These are phyloP conservation scores for Penicillium simplicissimum DNA, from an alignment of 495 filamentous ascomycete species.

Conservation along the genomic window DNA sequence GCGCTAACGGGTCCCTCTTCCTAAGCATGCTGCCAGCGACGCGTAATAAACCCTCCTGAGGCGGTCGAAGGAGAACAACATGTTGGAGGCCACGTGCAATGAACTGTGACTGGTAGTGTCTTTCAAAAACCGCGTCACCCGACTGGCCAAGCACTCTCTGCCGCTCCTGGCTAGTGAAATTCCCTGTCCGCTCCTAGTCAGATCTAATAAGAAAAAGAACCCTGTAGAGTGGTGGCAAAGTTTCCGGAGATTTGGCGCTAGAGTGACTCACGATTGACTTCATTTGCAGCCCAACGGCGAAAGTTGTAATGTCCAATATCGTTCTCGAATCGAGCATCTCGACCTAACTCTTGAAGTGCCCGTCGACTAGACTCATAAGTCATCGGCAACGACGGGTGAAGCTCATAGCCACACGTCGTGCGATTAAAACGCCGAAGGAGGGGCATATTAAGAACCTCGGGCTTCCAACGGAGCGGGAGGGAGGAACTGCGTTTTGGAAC, in stretches of 20 bases:
- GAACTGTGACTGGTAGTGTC: slow-evolving; percentile 33
- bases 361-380: slow-evolving; percentile 25
- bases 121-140: slow-evolving; percentile 32
- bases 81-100: slow-evolving; percentile 28
- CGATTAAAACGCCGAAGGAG: slow-evolving; percentile 27
- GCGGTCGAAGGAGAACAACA: slow-evolving; percentile 30
- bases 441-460: slow-evolving; percentile 28
- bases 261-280: slow-evolving; percentile 32
- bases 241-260: not conserved
- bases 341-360: slow-evolving; percentile 21
- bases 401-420: slow-evolving; percentile 26
- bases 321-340: slow-evolving; percentile 32
- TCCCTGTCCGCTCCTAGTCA: slow-evolving; percentile 7
- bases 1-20: slow-evolving; percentile 26
- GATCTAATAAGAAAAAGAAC: not conserved
- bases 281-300: slow-evolving; percentile 32
- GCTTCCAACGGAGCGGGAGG: slow-evolving; percentile 29
- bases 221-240: not conserved
- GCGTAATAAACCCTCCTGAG: slow-evolving; percentile 25
- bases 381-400: slow-evolving; percentile 27
- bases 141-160: slow-evolving; percentile 34
- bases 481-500: slow-evolving; percentile 27
- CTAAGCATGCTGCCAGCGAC: slow-evolving; percentile 26
- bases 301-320: slow-evolving; percentile 38
- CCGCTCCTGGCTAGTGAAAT: slow-evolving; percentile 36